phyloP scores from a whole-genome alignment of 352 stramenopile species.

The Globisporangium camurandrum region DNA sequence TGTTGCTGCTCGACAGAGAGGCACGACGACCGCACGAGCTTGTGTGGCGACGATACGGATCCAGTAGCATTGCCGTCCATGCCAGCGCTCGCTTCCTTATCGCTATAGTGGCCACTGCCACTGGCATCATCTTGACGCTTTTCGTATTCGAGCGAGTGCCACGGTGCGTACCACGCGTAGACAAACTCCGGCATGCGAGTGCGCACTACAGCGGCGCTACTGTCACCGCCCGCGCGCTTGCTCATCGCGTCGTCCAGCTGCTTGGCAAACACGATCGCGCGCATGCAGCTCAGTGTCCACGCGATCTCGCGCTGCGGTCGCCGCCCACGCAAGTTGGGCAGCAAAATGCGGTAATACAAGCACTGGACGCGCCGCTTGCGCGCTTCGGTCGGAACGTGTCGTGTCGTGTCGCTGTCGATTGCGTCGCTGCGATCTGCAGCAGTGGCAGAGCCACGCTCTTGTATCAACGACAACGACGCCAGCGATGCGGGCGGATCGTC shows the following conservation, averaged over 20 bases:
- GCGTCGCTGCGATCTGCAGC: neutral
- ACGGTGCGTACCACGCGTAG: constrained; percentile 89
- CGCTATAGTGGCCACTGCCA: neutral
- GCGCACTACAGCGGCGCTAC: constrained; percentile 33
- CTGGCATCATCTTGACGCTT: constrained; percentile 31
- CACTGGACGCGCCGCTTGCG: constrained; percentile 72
- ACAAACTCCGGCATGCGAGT: constrained; percentile 92
- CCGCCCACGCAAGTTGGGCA: constrained; percentile 84
- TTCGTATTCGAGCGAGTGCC: constrained; percentile 45
- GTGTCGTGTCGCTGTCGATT: neutral
- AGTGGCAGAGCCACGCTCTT: too few species aligned
- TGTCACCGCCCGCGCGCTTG: constrained; percentile 33
- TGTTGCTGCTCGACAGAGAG: constrained; percentile 38
- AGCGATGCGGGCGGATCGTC: too few species aligned
- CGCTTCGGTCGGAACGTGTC: constrained; percentile 9
- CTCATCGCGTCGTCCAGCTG: constrained; percentile 75
- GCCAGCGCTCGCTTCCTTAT: neutral
- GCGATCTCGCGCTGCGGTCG: constrained; percentile 62
- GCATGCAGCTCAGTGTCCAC: constrained; percentile 89
- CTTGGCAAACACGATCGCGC: constrained; percentile 87
- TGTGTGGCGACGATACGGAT: too few species aligned
- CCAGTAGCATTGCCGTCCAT: constrained; percentile 1
- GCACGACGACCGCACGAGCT: constrained; percentile 3
- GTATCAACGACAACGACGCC: too few species aligned
- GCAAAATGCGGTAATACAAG: constrained; percentile 85